These are phyloP conservation scores for Apophysomyces sp. DNA, from an alignment of 371 early-diverging fungal genomes.

Conservation along the genomic window DNA sequence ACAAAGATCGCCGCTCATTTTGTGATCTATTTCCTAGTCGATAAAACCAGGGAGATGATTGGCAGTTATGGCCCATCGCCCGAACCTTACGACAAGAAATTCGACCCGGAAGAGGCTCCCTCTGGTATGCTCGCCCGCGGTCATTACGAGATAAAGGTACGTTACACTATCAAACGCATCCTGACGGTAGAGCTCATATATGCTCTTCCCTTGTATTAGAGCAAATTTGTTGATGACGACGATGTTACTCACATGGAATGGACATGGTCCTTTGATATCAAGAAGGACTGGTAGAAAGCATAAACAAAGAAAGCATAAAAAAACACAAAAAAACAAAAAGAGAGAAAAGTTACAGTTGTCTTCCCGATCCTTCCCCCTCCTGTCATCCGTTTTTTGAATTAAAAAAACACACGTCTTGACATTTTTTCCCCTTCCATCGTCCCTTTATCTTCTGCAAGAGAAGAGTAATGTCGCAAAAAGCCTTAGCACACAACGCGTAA, in stretches of 20 bases:
- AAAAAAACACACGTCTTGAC: background rate
- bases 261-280: constrained; percentile 68
- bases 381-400: background rate
- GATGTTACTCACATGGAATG: constrained; percentile 59
- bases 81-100: constrained; percentile 81
- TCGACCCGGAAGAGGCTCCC: constrained; percentile 86
- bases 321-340: background rate
- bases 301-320: constrained; percentile 8
- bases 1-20: background rate
- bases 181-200: background rate
- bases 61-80: constrained; percentile 90
- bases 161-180: background rate
- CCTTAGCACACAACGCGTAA: too few species aligned
- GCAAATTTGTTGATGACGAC: constrained; percentile 68
- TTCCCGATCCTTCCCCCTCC: background rate
- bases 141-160: constrained; percentile 79
- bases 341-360: background rate
- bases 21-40: constrained; percentile 54
- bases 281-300: constrained; percentile 64
- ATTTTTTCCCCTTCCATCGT: background rate
- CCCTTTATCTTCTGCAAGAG: too few species aligned
- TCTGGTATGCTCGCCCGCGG: constrained; percentile 91
- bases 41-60: constrained; percentile 93
- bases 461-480: too few species aligned
- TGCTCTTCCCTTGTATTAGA: constrained; percentile 17